Conservation (phyloP, 2,329 filamentous ascomycete species). For the Neurospora sp. region DNA sequence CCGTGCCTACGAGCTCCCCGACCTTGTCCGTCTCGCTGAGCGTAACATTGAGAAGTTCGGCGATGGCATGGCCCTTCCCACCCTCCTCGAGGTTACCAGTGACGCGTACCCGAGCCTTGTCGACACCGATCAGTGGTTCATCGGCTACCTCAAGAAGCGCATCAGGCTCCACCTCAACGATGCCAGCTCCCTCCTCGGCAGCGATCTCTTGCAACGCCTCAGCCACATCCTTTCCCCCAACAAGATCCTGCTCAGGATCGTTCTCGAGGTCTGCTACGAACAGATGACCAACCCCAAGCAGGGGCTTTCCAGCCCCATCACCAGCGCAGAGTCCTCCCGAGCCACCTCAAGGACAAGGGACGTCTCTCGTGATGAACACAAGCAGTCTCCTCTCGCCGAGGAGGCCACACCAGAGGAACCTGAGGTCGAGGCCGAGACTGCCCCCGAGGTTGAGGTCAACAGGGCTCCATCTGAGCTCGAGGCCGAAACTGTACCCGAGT, state of each 20-base stretch:
- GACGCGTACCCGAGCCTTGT: slow-evolving; percentile 17
- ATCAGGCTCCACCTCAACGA: slow-evolving; percentile 18
- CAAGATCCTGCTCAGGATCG: slow-evolving; percentile 16
- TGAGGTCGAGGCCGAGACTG: not conserved
- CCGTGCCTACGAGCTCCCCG: slow-evolving; percentile 16
- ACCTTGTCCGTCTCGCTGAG: slow-evolving; percentile 17
- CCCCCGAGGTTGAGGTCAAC: not conserved
- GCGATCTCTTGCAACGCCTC: slow-evolving; percentile 16
- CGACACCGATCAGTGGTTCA: slow-evolving; percentile 17
- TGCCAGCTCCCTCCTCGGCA: slow-evolving; percentile 14
- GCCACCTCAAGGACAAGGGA: slow-evolving; percentile 1
- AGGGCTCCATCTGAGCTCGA: not conserved
- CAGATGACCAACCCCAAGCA: not conserved
- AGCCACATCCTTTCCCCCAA: slow-evolving; percentile 19
- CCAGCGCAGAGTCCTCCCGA: slow-evolving; percentile 5
- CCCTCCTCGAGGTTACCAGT: slow-evolving; percentile 16
- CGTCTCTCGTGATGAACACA: not conserved
- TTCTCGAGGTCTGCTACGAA: slow-evolving; percentile 20
- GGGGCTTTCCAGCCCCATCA: slow-evolving; percentile 3
- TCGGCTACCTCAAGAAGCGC: slow-evolving; percentile 17
- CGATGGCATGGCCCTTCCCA: slow-evolving; percentile 14
- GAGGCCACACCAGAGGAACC: slow-evolving; percentile 3
- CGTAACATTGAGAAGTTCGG: slow-evolving; percentile 15
- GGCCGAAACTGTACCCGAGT: slow-evolving; percentile 1
- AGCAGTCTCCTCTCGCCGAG: slow-evolving; percentile 7